Base-by-base conservation (phyloP, 2,329 filamentous ascomycete genomes). In the Beauveria scarabaeidicola region DNA sequence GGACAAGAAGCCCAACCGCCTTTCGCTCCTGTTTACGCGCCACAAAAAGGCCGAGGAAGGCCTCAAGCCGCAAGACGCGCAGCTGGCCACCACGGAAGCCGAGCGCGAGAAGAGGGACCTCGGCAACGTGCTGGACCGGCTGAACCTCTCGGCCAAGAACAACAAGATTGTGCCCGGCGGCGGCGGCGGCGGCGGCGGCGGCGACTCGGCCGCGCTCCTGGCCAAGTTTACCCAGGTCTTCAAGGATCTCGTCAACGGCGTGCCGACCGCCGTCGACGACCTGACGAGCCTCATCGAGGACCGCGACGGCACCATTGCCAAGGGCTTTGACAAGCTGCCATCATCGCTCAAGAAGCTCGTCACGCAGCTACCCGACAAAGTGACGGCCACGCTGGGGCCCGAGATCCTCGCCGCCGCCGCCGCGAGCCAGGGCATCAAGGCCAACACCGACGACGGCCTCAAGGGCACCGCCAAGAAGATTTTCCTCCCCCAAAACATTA, bases 261-360 rank as follows among this genome's bases (percentile, higher is more conserved):
- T 91, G 1, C 94, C 94, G 3, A 97, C 93, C 0, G 94, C 94
- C 3, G 96, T 95, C 72, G 82, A 88, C 69, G 94, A 99, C 70
- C 86, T 99, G n/a, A 85, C 78, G 3, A 67, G 69, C 15, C 78
- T 88, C 23, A 72, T 87, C 47, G 81, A 86, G 61, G 82, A 86
- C 68, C 79, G 79, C 62, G 82, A 87, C 67, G 80, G 81, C 61
- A 75, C 79, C n/a, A 75, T 87, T n/a, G 76, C 78, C 44, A 78
- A 78, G 60, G 79, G 78, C 61, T 87, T 82, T 68, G 83, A 85
- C 60, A 80, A 85, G 63, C 81, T 97, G 48, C 93, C 93, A 0
- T 78, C 79, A 0, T 90, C 90, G 64, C 77, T 97, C 41, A 86
- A 96, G 77, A 95, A 91, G 71, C 81, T 97, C 38, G 89, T 97